Base-by-base conservation (phyloP, 2,329 filamentous ascomycete species). In the Ascochyta koolunga region DNA sequence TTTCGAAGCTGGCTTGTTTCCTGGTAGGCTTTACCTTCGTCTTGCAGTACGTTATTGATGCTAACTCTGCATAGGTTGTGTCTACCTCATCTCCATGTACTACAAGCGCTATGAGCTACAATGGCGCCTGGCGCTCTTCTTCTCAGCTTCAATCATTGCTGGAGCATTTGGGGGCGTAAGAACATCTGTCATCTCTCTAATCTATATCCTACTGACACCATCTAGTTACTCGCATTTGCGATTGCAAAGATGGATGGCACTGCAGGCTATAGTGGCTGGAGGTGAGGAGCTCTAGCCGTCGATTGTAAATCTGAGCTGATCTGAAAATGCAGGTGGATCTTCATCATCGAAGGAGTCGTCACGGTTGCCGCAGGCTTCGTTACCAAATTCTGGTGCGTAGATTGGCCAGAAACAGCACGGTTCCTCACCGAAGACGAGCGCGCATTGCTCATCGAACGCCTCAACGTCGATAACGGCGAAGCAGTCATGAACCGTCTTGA, bases 201-300 rank as follows among this genome's bases (percentile, higher is more conserved):
- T n/a, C 21, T 8, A 10, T 11, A 18, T 4, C 22, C 9, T 18
- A 19, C 50, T 55, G 39, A 54, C 16, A 10, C 5, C 2, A 4
- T 10, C 6, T 36, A 72, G 64, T 64, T 78, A 21, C 66, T 78
- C 9, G 76, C 76, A 11, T 77, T 73, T 39, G 72, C 70, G 16
- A 87, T 89, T 59, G 77, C 76, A 18, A 89, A 89, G 61, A 80
- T 87, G 53, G 85, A 89, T 66, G 78, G 79, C 22, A 78, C 80
- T 6, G 77, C 75, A 11, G 82, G 66, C 2, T 70, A 72, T 24
- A 54, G 67, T 15, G 73, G 69, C 9, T 75, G 72, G 72, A 64
- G 71, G 13, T 49, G 39, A 40, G n/a, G n/a, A 13, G 5, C 4
- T 37, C 7, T n/a, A 19, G 4, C 10, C 13, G 11, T 5, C 64